Evolutionary conservation across 164 flowering plant genomes (phyloP), one percentile per base, ranked within the genome.

Genomic region (Liriodendron chinense): DNA sequence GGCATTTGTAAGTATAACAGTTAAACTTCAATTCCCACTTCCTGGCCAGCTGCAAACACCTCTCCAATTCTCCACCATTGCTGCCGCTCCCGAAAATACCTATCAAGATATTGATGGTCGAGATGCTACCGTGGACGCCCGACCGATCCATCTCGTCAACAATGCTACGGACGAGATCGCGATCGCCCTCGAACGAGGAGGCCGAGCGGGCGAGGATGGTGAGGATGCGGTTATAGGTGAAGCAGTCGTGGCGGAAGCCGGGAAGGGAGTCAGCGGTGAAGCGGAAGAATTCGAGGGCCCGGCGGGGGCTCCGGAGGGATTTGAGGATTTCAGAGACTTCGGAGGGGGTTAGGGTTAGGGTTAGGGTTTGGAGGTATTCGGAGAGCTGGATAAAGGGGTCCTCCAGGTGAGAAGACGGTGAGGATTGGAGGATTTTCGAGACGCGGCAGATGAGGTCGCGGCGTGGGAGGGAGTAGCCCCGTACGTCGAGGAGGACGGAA

Each of bases 401-500:
- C 24, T 70, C n/a, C 7, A 53, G 2, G 59, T 13, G 64, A 57
- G 77, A 48, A 2, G 82, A 66, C 48, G 79, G 20, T 75, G 80
- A 7, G 59, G 82, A 74, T 18, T 80, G 85, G 81, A 96, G 87
- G 84, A 94, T 84, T 18, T 83, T 80, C 73, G 88, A 72, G 68
- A 85, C 83, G 69, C 84, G 83, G 85, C 98, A 94, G 80, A 96
- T 83, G 68, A 96, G 89, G 82, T 89, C 87, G 25, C 86, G 94
- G 77, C 99, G 96, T 14, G 95, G 99, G 70, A 93, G 85, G 23
- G 87, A 77, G 82, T 91, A 89, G 82, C 98, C 99, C 28, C 90
- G 85, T 24, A 76, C 2, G 82, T 93, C 96, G 78, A 79, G 57
- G 50, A 80, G 81, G 64, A 82, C 67, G 34, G 77, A 64, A 7